Evolutionary conservation across 306 rosid species (phyloP), one percentile per base, ranked within the genome.

Genomic region (Acacia confusa): DNA sequence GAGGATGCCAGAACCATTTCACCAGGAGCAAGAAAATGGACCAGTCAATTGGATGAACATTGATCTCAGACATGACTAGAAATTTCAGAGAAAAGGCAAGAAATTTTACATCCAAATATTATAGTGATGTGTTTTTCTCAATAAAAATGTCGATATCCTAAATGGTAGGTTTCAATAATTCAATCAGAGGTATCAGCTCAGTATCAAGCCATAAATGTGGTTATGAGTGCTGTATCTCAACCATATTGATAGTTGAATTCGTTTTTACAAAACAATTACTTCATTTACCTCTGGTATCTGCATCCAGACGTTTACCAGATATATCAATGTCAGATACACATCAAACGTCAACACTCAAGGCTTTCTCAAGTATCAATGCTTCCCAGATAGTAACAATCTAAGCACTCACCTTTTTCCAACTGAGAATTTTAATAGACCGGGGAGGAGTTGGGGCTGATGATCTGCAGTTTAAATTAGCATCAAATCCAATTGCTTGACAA

Each of bases 401-500:
- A 76, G 79, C 87, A 80, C 87, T 79, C 70, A 86, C 99, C 92
- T 84, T 90, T 76, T 88, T 88, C 94, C 95, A 95, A 82, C 89
- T 86, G 74, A 89, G 89, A 78, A 95, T 80, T 86, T 89, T 88
- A 78, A 93, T 92, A 24, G 99, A 65, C 11, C 99, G 94, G 22
- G 99, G 99, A 25, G 99, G 98, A 67, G 97, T 93, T 64, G 99
- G 99, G 83, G 98, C 98, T 82, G 98, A 88, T 84, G 92, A 84
- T 85, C 99, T 89, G 85, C 88, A 85, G 78, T 93, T 93, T 87
- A 93, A 85, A 88, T 87, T 95, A 83, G 96, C 94, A 87, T 93
- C 98, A 89, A 95, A 95, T 28, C 99, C 98, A 86, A 93, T 79
- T 72, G 99, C 94, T 85, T 88, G 93, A 87, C 92, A 84, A 81